Evolutionary conservation across 2,329 filamentous ascomycete genomes (phyloP), one percentile per base, ranked within the genome.

Genomic region (Triangularia setosa): DNA sequence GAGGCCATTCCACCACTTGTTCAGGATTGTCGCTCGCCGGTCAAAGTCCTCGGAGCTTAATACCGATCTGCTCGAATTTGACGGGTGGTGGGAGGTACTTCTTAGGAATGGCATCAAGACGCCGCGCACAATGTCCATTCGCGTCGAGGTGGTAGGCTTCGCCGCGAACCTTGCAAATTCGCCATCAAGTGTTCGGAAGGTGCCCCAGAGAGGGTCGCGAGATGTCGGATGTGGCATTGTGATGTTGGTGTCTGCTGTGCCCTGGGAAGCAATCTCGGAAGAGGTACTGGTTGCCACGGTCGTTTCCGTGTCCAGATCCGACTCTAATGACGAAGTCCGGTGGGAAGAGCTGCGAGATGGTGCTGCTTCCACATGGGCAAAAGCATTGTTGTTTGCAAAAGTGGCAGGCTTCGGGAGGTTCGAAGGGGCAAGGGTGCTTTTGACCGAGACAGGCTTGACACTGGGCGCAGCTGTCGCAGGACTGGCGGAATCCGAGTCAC

Each of bases 1-100:
- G 44, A 97, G 80, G 1, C 86, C 88, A 53, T 83, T 89, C 93
- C 93, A 97, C 93, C 93, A 97, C 73, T 91, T 93, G 74, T 95
- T 92, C 64, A 97, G 79, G 57, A 96, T 91, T 54, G 87, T 87
- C 1, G 90, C 85, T 65, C 93, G 85, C 35, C 90, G 85, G 72
- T 97, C 93, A 54, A 97, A 77, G 73, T 96, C 92, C 77, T 96
- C 92, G 1, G 91, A 83, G n/a, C 85, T 80, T 55, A 97, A 80
- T 16, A 68, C 33, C 18, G 69, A 64, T 66, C 81, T 84, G 27
- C 74, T 74, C 65, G 77, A 79, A 70, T 86, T 89, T 8, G 90
- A 92, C 1, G 85, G 79, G 72, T 94, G 89, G 33, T 84, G 79
- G 65, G 85, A 84, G 70, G 93, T 88, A 60, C 84, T 87, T 64